Percentiles rank a stretch among this genome's conserved stretches.
phyloP scores from a whole-genome alignment of 768 basidiomycete species.

The Suillus clintonianus region DNA sequence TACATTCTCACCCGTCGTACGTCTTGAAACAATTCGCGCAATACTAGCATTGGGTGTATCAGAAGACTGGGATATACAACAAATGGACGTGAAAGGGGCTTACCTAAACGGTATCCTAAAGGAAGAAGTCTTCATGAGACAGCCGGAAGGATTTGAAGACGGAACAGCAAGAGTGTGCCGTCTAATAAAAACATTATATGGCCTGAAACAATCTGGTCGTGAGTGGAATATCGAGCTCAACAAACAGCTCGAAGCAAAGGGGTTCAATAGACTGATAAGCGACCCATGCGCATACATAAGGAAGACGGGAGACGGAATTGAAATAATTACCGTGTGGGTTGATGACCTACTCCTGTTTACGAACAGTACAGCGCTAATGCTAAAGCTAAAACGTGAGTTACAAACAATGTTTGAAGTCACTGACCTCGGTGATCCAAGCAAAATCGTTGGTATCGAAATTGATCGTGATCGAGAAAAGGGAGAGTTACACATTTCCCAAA shows the following conservation, averaged over 20 bases:
- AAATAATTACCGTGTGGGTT: slow-evolving; percentile 25
- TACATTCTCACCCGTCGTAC: slow-evolving; percentile 28
- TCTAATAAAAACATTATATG: slow-evolving; percentile 1
- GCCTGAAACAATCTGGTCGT: not conserved
- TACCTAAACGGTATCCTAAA: slow-evolving; percentile 11
- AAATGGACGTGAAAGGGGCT: slow-evolving; percentile 11
- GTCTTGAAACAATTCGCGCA: slow-evolving; percentile 21
- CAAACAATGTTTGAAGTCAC: slow-evolving; percentile 7
- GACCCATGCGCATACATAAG: slow-evolving; percentile 16
- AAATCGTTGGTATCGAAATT: slow-evolving; percentile 19
- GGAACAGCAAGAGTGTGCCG: slow-evolving; percentile 19
- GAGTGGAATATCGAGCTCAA: not conserved
- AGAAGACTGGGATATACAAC: slow-evolving; percentile 4
- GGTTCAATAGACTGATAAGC: slow-evolving; percentile 15
- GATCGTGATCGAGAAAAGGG: not conserved
- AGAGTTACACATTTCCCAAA: not conserved
- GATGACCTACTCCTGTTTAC: slow-evolving; percentile 9
- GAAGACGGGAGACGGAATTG: slow-evolving; percentile 1
- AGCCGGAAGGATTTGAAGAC: slow-evolving; percentile 36
- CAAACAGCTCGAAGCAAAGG: slow-evolving; percentile 9
- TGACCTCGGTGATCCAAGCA: slow-evolving; percentile 18
- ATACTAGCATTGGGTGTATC: slow-evolving; percentile 21
- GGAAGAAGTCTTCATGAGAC: slow-evolving; percentile 42
- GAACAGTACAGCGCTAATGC: not conserved
- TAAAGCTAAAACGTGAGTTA: slow-evolving; percentile 1